Evolutionary conservation across 495 filamentous ascomycete genomes (phyloP), one percentile per base, ranked within the genome.

Genomic region (Parathielavia hyrcaniae): DNA sequence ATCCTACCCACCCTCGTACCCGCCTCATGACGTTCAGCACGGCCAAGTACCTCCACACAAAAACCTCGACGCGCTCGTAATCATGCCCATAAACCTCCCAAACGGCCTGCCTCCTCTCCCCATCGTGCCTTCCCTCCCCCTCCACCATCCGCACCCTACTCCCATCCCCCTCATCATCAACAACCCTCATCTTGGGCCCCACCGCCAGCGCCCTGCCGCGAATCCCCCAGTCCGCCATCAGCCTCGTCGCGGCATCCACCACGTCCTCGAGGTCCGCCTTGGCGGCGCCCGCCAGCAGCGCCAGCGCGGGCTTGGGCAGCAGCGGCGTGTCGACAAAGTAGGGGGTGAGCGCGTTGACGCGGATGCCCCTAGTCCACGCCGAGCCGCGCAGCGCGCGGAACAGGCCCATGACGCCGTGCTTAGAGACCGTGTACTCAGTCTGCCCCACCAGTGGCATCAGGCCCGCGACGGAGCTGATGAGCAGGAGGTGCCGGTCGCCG

Each of bases 241-340:
- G 49, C 48, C 66, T 20, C 22, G 73, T 74, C 50, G 50, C 69
- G 6, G 66, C 71, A 44, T 75, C 72, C 16, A 74, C 68, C 23
- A 75, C 72, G 26, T 86, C 82, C 46, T 81, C 78, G 6, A 78
- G 50, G 32, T 74, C 71, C 4, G 75, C 82, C 57, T 75, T 67
- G 12, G 69, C 74, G 1, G 71, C 71, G 14, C 85, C 85, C 2
- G 83, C 79, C 4, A 88, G 67, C 11, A 85, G 10, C 11, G 73
- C 50, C 40, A 79, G 64, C 9, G 61, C 81, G 0, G 45, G 19
- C 9, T 59, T 44, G 0, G 71, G 64, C 16, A 84, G 35, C 14
- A 88, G 70, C 4, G 82, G 80, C 16, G 86, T 88, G 50, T 85
- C 78, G 46, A 87, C 81, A 61, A 85, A 88, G 61, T 87, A 88